Evolutionary conservation across 2,329 filamentous ascomycete genomes (phyloP).

Genomic region (Thielaviopsis ethacetica): DNA sequence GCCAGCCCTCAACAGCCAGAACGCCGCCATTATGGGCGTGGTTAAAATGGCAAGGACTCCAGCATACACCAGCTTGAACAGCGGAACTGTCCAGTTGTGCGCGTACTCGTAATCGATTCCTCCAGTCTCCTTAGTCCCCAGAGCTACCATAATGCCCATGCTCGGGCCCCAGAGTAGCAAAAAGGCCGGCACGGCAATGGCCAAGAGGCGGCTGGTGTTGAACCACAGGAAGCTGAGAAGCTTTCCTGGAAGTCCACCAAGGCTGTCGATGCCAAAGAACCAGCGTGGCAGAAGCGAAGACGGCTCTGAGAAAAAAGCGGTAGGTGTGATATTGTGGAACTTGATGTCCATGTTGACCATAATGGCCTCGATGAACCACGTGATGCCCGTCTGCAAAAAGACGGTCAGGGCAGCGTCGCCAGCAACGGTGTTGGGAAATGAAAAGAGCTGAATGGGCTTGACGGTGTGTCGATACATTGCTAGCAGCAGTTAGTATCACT

Average conservation of each 20-base stretch:
- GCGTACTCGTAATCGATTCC: slow-evolving; percentile 28
- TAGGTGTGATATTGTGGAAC: slow-evolving; percentile 27
- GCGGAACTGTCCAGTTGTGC: slow-evolving; percentile 27
- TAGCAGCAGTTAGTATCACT: slow-evolving; percentile 14
- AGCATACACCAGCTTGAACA: slow-evolving; percentile 34
- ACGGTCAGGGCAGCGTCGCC: slow-evolving; percentile 35
- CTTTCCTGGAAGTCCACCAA: slow-evolving; percentile 12
- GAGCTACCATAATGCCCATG: slow-evolving; percentile 26
- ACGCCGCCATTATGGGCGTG: slow-evolving; percentile 30
- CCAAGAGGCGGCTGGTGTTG: slow-evolving; percentile 24
- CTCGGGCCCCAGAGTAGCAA: slow-evolving; percentile 26
- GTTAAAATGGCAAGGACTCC: slow-evolving; percentile 28
- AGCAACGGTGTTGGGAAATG: slow-evolving; percentile 33
- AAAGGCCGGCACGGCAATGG: slow-evolving; percentile 23
- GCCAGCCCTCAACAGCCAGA: slow-evolving; percentile 34
- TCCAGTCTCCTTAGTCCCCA: slow-evolving; percentile 18
- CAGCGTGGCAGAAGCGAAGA: slow-evolving; percentile 24
- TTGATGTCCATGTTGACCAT: slow-evolving; percentile 32
- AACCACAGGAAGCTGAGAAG: slow-evolving; percentile 24
- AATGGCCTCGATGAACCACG: slow-evolving; percentile 32
- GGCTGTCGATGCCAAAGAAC: slow-evolving; percentile 26
- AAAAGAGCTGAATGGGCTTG: slow-evolving; percentile 29
- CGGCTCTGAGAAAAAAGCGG: slow-evolving; percentile 23
- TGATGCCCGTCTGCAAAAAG: slow-evolving; percentile 32
- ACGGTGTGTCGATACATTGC: slow-evolving; percentile 28